These are phyloP conservation scores for Bonia amplexicaulis DNA, from an alignment of 176 grass and related monocot species.

Conservation along the genomic window DNA sequence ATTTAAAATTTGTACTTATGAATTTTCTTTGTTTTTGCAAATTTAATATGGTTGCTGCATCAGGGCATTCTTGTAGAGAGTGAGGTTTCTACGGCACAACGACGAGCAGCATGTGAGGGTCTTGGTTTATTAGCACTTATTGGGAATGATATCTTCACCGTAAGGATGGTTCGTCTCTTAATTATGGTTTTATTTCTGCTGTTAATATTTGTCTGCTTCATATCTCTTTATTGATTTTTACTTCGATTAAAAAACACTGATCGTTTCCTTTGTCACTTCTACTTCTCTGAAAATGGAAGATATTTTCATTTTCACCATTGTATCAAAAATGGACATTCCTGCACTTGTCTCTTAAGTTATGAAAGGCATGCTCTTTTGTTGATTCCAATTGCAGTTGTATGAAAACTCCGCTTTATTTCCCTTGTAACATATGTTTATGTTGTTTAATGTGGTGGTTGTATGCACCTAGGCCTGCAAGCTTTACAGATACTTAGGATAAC, in stretches of 20 bases:
- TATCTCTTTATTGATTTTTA: background rate
- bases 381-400: background rate
- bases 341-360: background rate
- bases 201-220: background rate
- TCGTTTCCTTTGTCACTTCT: conserved; percentile 1
- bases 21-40: background rate
- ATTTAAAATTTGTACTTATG: background rate
- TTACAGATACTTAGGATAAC: background rate
- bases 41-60: conserved; percentile 34
- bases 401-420: background rate
- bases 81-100: conserved; percentile 63
- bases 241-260: background rate
- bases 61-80: conserved; percentile 71
- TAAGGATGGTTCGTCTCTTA: conserved; percentile 67
- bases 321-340: background rate
- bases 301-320: background rate
- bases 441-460: background rate
- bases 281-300: background rate
- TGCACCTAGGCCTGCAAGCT: background rate
- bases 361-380: background rate
- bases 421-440: background rate
- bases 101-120: conserved; percentile 77
- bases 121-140: conserved; percentile 80
- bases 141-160: conserved; percentile 90
- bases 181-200: conserved; percentile 4